Conservation (phyloP, 441 rosid genomes). For the Erysimum cheiri region DNA sequence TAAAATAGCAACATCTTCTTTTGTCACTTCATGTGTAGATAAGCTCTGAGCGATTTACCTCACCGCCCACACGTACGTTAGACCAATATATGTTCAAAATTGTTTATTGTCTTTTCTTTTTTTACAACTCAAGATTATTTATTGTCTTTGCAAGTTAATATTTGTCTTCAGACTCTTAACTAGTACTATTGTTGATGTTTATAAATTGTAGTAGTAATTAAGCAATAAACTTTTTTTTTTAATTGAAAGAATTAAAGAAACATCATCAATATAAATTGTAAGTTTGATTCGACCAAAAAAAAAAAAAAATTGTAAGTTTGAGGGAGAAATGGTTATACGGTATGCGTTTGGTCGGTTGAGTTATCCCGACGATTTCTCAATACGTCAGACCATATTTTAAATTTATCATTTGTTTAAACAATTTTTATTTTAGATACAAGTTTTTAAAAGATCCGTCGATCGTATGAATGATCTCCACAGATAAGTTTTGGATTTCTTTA, state of each 20-base stretch:
- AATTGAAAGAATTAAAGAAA: background rate
- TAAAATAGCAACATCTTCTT: slow-evolving; percentile 29
- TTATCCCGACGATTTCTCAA: background rate
- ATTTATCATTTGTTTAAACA: background rate
- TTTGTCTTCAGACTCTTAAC: too few relatives aligned
- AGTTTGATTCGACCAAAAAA: too few relatives aligned
- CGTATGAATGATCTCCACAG: background rate
- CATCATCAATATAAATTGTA: background rate
- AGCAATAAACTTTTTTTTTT: background rate
- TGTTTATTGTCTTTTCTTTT: too few relatives aligned
- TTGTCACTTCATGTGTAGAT: slow-evolving; percentile 34
- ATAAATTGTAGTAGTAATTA: background rate
- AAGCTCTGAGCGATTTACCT: background rate
- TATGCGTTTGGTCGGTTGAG: background rate
- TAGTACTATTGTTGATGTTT: too few relatives aligned
- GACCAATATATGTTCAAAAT: too few relatives aligned
- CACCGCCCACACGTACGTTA: background rate
- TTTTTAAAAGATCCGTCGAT: background rate
- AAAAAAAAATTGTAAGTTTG: too few relatives aligned
- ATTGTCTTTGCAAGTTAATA: background rate
- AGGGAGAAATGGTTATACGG: background rate
- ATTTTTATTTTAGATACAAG: background rate
- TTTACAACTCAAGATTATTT: background rate
- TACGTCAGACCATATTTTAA: background rate
- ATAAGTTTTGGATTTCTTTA: background rate